Percentiles rank a stretch among this genome's conserved stretches.
Conservation (phyloP, 129 eudicot genomes). For the Saussurea involucrata region DNA sequence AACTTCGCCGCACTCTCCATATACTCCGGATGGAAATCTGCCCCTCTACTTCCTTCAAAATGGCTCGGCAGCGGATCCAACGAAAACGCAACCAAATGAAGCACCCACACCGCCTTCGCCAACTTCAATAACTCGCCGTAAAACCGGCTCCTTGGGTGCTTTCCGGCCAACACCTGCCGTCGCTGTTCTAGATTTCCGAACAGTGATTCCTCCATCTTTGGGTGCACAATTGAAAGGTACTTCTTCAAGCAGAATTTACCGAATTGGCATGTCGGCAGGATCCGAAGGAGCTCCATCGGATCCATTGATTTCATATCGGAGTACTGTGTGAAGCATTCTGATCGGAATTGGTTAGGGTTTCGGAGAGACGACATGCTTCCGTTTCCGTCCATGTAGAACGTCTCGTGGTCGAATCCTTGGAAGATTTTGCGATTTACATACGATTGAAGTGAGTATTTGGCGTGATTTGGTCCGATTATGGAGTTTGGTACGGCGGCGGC, state of each 20-base stretch:
- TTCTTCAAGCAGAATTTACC: constrained; percentile 80
- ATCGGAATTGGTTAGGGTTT: constrained; percentile 73
- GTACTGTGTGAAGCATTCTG: constrained; percentile 76
- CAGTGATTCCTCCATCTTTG: constrained; percentile 96
- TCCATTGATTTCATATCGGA: constrained; percentile 92
- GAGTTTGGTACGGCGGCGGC: constrained; percentile 29
- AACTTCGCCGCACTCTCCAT: constrained; percentile 90
- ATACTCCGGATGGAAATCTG: constrained; percentile 70
- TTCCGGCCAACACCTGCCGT: constrained; percentile 68
- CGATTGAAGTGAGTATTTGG: constrained; percentile 81
- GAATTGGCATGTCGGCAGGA: constrained; percentile 70
- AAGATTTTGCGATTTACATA: constrained; percentile 70
- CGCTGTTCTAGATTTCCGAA: constrained; percentile 90
- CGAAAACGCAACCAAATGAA: constrained; percentile 86
- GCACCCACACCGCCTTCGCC: constrained; percentile 85
- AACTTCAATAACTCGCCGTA: constrained; percentile 69
- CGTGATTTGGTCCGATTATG: constrained; percentile 50
- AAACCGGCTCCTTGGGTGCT: constrained; percentile 86
- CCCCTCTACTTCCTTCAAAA: constrained; percentile 82
- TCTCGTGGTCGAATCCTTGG: constrained; percentile 93
- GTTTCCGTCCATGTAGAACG: constrained; percentile 92
- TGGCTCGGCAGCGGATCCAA: constrained; percentile 85
- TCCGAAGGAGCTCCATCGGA: constrained; percentile 73
- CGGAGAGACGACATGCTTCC: constrained; percentile 58
- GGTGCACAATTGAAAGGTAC: constrained; percentile 78